phyloP scores from a whole-genome alignment of 352 stramenopile species.

The Pseudoperonospora humuli region DNA sequence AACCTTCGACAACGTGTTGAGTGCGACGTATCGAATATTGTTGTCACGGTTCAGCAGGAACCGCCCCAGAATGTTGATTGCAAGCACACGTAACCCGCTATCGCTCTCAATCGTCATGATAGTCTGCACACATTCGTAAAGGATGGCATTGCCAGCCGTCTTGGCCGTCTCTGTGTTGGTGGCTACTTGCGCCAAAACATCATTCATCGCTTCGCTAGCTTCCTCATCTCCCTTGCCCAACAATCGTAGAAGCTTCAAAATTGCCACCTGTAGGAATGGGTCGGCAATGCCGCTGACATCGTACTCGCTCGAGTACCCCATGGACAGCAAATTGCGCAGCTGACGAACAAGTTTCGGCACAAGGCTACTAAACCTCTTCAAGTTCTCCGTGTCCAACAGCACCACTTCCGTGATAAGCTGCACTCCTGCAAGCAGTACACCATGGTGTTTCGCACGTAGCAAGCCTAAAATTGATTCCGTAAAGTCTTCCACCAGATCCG shows the following conservation, averaged over 20 bases:
- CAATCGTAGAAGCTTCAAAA: slow-evolving; percentile 89
- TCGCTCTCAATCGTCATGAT: slow-evolving; percentile 99
- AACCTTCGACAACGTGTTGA: slow-evolving; percentile 95
- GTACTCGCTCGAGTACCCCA: slow-evolving; percentile 98
- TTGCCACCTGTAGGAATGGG: slow-evolving; percentile 93
- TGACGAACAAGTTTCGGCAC: slow-evolving; percentile 72
- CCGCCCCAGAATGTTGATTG: slow-evolving; percentile 98
- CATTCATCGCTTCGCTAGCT: slow-evolving; percentile 91
- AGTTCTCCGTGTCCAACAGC: slow-evolving; percentile 60
- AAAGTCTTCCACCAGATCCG: slow-evolving; percentile 98
- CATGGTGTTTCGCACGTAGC: slow-evolving; percentile 95
- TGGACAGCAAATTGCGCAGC: slow-evolving; percentile 94
- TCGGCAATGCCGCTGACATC: slow-evolving; percentile 97
- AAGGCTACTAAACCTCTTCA: slow-evolving; percentile 66
- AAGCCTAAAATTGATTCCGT: slow-evolving; percentile 91
- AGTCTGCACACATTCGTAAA: slow-evolving; percentile 99
- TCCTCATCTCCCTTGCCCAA: slow-evolving; percentile 94
- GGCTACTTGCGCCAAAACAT: slow-evolving; percentile 98
- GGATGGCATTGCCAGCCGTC: slow-evolving; percentile 97
- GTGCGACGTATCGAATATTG: slow-evolving; percentile 99
- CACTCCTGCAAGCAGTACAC: slow-evolving; percentile 94
- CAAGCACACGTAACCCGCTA: slow-evolving; percentile 92
- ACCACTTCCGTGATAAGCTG: slow-evolving; percentile 96
- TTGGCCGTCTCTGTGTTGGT: slow-evolving; percentile 99
- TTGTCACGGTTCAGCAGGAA: slow-evolving; percentile 99